Conservation (phyloP, 306 rosid species). For the Fagus sylvatica region DNA sequence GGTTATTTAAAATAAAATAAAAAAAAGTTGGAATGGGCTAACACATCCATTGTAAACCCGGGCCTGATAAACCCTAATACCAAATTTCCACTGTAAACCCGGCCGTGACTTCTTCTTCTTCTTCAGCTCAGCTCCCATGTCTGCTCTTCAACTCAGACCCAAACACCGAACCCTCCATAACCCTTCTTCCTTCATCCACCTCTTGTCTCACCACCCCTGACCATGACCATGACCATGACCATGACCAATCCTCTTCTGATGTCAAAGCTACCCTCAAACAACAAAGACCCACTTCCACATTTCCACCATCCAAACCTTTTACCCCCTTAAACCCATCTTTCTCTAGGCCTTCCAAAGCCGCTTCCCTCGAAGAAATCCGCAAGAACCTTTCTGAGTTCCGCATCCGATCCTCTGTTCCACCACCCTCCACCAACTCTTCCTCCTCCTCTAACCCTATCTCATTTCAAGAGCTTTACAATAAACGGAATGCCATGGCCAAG, state of each 20-base stretch:
- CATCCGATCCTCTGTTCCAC: conserved; percentile 13
- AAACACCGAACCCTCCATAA: neutral
- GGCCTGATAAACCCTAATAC: too few relatives aligned
- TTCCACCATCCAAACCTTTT: neutral
- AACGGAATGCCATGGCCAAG: conserved; percentile 8
- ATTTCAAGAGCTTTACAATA: conserved; percentile 35
- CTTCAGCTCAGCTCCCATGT: neutral
- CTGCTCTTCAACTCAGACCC: too few relatives aligned
- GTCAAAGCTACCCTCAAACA: conserved; percentile 40
- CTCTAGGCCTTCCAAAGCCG: conserved; percentile 9
- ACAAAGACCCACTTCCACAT: conserved; percentile 1
- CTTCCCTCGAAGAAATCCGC: conserved; percentile 32
- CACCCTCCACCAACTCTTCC: conserved; percentile 3
- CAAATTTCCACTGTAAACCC: too few relatives aligned
- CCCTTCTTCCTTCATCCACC: conserved; percentile 29
- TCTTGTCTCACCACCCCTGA: conserved; percentile 50
- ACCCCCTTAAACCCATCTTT: neutral
- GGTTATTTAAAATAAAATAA: too few relatives aligned
- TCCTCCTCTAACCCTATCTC: conserved; percentile 27
- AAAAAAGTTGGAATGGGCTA: too few relatives aligned
- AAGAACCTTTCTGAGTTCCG: conserved; percentile 44
- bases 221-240: conserved; percentile 23
- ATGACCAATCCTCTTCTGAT: conserved; percentile 30
- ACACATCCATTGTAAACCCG: too few relatives aligned
- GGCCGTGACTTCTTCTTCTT: too few relatives aligned